These are phyloP conservation scores for Rutstroemia sp. DNA, from an alignment of 2,329 filamentous ascomycete genomes.

Conservation along the genomic window DNA sequence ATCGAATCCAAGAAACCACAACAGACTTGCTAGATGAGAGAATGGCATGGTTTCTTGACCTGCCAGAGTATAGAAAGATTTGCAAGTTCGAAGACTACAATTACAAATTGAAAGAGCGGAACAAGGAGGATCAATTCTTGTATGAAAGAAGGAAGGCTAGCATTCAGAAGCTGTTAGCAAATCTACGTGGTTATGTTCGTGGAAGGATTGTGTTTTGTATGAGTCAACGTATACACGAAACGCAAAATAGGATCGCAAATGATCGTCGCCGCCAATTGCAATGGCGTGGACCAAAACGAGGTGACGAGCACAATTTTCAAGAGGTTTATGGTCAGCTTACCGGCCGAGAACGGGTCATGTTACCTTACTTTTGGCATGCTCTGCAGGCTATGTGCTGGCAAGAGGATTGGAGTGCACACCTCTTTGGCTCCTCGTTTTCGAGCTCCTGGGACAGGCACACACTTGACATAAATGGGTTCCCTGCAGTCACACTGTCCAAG, in stretches of 20 bases:
- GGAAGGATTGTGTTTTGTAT: slow-evolving; percentile 1
- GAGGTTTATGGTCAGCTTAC: neutral
- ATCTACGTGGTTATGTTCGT: slow-evolving; percentile 8
- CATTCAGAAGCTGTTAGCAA: neutral
- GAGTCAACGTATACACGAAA: neutral
- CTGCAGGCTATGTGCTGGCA: slow-evolving; percentile 1
- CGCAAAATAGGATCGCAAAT: neutral
- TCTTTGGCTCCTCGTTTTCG: too few species aligned
- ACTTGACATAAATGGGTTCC: too few species aligned
- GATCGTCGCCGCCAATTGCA: neutral
- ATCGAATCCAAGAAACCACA: slow-evolving; percentile 36
- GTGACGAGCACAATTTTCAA: neutral
- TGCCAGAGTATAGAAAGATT: slow-evolving; percentile 29
- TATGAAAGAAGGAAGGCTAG: slow-evolving; percentile 1
- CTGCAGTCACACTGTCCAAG: too few species aligned
- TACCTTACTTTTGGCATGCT: slow-evolving; percentile 1
- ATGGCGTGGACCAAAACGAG: neutral
- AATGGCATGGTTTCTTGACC: slow-evolving; percentile 33
- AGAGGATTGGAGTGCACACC: neutral
- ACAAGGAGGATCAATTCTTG: neutral
- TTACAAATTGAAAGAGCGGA: neutral
- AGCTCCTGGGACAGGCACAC: too few species aligned
- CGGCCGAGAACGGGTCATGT: neutral
- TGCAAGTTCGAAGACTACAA: slow-evolving; percentile 14
- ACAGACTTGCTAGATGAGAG: slow-evolving; percentile 28